Evolutionary conservation across 805 yeast species (phyloP), one percentile per base, ranked within the genome.

Genomic region (Henningerozyma blattae): DNA sequence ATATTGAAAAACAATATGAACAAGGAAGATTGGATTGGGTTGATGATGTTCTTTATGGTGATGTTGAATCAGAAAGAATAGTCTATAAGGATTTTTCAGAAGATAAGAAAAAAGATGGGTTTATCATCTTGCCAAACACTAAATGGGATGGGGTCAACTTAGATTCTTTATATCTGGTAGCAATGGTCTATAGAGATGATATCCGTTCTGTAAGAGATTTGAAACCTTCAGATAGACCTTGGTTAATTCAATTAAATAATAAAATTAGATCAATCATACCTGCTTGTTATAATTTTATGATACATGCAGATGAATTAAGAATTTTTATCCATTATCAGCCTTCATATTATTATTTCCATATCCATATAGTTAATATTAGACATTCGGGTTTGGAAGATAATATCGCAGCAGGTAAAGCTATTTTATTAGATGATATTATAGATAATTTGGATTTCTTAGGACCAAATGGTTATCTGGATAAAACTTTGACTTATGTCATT

Each of bases 281-380:
- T 0, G 50, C 54, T 16, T 50, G 60, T 28, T 81, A 70, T 50
- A 61, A 63, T 10, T 48, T 47, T 27, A 48, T 50, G 14, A 45
- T 85, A 10, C 54, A 45, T 2, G 45, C 60, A 1, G 78, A 79
- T 49, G 70, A 76, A 44, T 53, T 91, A 44, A 69, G 94, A 37
- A 52, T 86, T 1, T 91, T 82, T 50, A 68, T 91, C 32, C 98
- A 91, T 61, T 82, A 91, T 56, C 97, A 87, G 44, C 98, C 98
- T 0, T 81, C 95, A 0, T 91, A 89, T 55, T 91, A 91, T 51
- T 97, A 91, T 50, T 79, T 91, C 64, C 98, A 91, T 52, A 69
- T 91, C 14, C 98, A 91, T 54, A 77, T 84, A 14, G 94, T 85
- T 15, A 79, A 82, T 47, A 65, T 81, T 5, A 65, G 58, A 15